Evolutionary conservation across 306 rosid species (phyloP), one percentile per base, ranked within the genome.

Genomic region (Dryas alaskensis): DNA sequence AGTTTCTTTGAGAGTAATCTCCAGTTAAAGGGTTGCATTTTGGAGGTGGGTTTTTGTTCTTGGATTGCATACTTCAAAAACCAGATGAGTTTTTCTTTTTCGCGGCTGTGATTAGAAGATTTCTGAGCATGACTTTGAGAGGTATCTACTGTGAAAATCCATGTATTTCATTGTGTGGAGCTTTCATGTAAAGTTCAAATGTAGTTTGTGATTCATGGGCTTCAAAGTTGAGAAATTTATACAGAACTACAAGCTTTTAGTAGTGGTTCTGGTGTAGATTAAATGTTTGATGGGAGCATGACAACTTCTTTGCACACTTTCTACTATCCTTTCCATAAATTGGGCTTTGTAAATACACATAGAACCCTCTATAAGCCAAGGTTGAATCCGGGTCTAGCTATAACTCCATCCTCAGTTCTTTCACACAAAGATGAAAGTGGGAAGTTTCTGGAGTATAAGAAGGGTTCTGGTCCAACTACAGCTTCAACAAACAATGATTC

Each of bases 351-450:
- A 47, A 75, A 78, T 73, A 65, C 76, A 10, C 84, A 79, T 40
- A 88, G 79, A 78, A 71, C 48, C 74, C 66, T 79, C 55, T 67
- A 50, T 52, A 86, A 57, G 74, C 50, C 84, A 67, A 67, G 89
- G 83, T 80, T 75, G 25, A 77, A 67, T 75, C 87, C 78, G 8
- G 82, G 84, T 80, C 90, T 73, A 67, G 87, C 92, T 48, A 45
- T 80, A 12, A 90, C 90, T 60, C 83, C 88, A 39, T 85, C 89
- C 8, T 75, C 86, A 64, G 59, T 80, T 78, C 75, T 84, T 48
- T 64, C 84, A 70, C 79, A 77, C 53, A 81, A 81, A 40, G 80
- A 89, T 82, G 92, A 74, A 86, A 78, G 81, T 74, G 89, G 83
- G 8, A 79, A 80, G 8, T 84, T 82, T 74, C 74, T 84, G 8